Conservation (phyloP, 148 eudicot genomes). For the Vaccinium darrowii region DNA sequence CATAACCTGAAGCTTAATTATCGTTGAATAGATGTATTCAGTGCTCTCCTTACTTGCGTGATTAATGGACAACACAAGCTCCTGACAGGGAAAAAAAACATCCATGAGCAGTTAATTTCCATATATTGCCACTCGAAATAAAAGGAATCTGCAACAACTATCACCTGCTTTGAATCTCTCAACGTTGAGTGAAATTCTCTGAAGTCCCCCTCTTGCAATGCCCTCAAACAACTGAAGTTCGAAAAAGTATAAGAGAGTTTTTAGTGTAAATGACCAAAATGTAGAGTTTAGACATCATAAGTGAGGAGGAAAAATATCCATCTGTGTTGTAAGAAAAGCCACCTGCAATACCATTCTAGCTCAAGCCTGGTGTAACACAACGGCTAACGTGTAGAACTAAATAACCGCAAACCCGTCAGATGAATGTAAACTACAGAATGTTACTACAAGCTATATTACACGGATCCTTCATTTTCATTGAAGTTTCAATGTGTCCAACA, state of each 20-base stretch:
- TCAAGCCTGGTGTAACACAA: too few species aligned
- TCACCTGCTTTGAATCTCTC: conserved; percentile 82
- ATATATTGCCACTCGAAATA: conserved; percentile 1
- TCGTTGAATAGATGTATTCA: conserved; percentile 67
- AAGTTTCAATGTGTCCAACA: too few species aligned
- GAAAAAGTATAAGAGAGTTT: conserved; percentile 16
- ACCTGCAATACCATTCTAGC: neutral
- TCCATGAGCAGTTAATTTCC: conserved; percentile 7
- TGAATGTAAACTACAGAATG: neutral
- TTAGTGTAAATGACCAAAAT: neutral
- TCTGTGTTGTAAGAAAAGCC: neutral
- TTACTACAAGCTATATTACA: neutral
- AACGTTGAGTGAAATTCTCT: conserved; percentile 56
- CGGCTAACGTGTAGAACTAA: neutral
- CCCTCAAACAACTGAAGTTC: conserved; percentile 72
- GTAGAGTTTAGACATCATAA: neutral
- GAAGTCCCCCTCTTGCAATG: conserved; percentile 80
- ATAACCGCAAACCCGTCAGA: neutral
- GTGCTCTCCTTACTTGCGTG: conserved; percentile 93
- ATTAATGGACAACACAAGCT: conserved; percentile 69
- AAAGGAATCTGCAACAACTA: neutral
- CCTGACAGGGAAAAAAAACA: conserved; percentile 39
- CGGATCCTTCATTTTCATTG: too few species aligned
- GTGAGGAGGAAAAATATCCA: neutral
- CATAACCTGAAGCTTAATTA: conserved; percentile 88